Percentiles rank a stretch among this genome's conserved stretches.
phyloP scores from a whole-genome alignment of 225 moss, liverwort and hornwort species.

The Neckera pumila region DNA sequence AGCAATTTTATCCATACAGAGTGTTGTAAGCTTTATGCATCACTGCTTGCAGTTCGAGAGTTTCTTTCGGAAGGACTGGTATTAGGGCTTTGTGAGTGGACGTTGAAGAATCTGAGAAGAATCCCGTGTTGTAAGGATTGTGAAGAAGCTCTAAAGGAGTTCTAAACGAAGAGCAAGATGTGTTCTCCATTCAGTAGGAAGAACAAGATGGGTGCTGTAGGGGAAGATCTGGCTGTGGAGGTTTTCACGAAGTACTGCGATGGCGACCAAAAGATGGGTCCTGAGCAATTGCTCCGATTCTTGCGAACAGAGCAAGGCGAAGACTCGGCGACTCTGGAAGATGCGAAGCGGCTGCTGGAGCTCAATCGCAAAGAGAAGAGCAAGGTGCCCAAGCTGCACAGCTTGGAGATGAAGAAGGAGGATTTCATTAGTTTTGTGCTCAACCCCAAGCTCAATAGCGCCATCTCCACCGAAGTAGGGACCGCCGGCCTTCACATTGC shows the following conservation, averaged over 20 bases:
- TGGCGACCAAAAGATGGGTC: conserved; percentile 24
- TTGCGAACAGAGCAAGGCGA: conserved; percentile 56
- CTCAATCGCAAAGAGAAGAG: conserved; percentile 4
- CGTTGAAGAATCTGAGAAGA: neutral
- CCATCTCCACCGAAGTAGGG: conserved; percentile 18
- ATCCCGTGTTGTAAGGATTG: neutral
- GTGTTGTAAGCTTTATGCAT: neutral
- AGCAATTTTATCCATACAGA: neutral
- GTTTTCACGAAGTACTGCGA: conserved; percentile 52
- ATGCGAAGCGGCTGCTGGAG: conserved; percentile 36
- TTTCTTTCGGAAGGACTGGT: neutral
- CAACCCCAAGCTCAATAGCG: conserved; percentile 40
- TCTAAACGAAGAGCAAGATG: neutral
- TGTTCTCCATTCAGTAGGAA: conserved; percentile 11
- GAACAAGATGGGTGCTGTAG: conserved; percentile 5
- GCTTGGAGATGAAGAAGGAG: conserved; percentile 34
- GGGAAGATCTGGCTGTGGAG: conserved; percentile 14
- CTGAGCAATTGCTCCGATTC: conserved; percentile 44
- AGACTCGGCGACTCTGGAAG: conserved; percentile 11
- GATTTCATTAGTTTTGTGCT: conserved; percentile 43
- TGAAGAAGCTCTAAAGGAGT: neutral
- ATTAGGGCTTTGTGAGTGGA: neutral
- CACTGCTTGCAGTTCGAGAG: neutral
- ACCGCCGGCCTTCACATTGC: neutral
- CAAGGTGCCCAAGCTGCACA: conserved; percentile 13